Evolutionary conservation across 2,329 filamentous ascomycete genomes (phyloP).

Genomic region (Colletotrichum sojae): DNA sequence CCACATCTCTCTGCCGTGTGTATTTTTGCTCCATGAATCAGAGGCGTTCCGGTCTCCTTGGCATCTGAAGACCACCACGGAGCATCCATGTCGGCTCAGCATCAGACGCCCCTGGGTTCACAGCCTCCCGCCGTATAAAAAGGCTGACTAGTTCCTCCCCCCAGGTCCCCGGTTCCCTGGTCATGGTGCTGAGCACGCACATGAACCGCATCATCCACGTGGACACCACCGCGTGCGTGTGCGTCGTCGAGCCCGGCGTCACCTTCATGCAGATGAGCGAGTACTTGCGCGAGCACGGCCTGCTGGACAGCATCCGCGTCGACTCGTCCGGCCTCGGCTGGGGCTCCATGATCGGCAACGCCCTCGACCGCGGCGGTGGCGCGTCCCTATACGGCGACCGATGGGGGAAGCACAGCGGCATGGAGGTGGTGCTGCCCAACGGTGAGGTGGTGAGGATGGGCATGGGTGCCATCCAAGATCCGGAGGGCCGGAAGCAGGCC

Average conservation of each 20-base stretch:
- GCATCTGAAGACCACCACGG: too few relatives aligned
- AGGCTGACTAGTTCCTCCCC: too few relatives aligned
- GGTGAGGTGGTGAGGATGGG: slow-evolving; percentile 62
- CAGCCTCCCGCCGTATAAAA: background rate
- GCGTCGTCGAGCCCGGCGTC: slow-evolving; percentile 70
- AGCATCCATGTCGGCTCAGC: too few relatives aligned
- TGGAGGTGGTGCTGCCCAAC: slow-evolving; percentile 61
- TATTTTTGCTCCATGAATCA: too few relatives aligned
- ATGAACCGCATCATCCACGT: slow-evolving; percentile 69
- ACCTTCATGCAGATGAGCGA: slow-evolving; percentile 66
- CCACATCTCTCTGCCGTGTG: too few relatives aligned
- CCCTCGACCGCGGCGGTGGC: slow-evolving; percentile 61
- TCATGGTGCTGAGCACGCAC: slow-evolving; percentile 64
- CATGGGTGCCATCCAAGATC: slow-evolving; percentile 60
- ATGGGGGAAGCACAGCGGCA: slow-evolving; percentile 52
- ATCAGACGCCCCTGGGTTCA: too few relatives aligned
- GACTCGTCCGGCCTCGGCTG: slow-evolving; percentile 59
- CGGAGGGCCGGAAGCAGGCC: slow-evolving; percentile 44
- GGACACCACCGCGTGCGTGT: slow-evolving; percentile 61
- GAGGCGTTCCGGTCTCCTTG: too few relatives aligned
- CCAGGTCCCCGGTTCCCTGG: slow-evolving; percentile 61
- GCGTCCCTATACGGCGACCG: slow-evolving; percentile 57
- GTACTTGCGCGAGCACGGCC: slow-evolving; percentile 56
- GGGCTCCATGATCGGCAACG: slow-evolving; percentile 61
- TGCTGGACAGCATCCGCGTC: slow-evolving; percentile 57